phyloP scores from a whole-genome alignment of 2,329 filamentous ascomycete species.

The Penicillium sp. region DNA sequence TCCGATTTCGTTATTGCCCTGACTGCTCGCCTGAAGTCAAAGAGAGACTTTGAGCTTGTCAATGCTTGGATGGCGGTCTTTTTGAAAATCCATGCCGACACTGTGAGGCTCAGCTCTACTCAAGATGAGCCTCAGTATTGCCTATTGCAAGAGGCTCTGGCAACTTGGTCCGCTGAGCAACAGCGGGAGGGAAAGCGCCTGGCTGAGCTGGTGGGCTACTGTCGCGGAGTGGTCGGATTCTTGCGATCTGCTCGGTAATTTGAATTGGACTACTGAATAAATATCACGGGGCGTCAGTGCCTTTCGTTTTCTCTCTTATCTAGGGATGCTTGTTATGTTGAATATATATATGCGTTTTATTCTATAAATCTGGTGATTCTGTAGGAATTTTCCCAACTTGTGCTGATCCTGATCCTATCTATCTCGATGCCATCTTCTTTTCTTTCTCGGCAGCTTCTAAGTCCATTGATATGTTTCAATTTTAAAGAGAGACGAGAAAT shows the following conservation, averaged over 20 bases:
- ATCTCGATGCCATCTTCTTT: too few relatives aligned
- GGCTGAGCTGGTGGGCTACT: constrained; percentile 78
- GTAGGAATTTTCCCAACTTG: neutral
- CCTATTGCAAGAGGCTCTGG: constrained; percentile 57
- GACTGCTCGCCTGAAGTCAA: constrained; percentile 64
- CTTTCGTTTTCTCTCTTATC: neutral
- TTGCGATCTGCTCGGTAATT: constrained; percentile 57
- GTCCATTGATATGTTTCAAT: neutral
- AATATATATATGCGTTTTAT: neutral
- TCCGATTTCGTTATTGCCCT: constrained; percentile 77
- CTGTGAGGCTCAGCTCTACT: constrained; percentile 46
- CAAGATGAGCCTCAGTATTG: constrained; percentile 45
- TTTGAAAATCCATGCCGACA: constrained; percentile 70
- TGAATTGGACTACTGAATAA: neutral
- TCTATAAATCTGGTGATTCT: neutral
- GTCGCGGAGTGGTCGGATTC: constrained; percentile 80
- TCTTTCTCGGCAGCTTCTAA: neutral
- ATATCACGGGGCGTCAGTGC: neutral
- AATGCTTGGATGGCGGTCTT: constrained; percentile 99
- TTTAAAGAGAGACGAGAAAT: neutral
- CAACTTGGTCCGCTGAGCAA: constrained; percentile 69
- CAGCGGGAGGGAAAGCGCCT: constrained; percentile 68
- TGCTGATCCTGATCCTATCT: neutral
- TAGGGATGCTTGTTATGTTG: constrained; percentile 1
- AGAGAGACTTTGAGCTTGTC: constrained; percentile 85